Conservation (phyloP, 169 alveolate species). For the Plasmodium inui region DNA sequence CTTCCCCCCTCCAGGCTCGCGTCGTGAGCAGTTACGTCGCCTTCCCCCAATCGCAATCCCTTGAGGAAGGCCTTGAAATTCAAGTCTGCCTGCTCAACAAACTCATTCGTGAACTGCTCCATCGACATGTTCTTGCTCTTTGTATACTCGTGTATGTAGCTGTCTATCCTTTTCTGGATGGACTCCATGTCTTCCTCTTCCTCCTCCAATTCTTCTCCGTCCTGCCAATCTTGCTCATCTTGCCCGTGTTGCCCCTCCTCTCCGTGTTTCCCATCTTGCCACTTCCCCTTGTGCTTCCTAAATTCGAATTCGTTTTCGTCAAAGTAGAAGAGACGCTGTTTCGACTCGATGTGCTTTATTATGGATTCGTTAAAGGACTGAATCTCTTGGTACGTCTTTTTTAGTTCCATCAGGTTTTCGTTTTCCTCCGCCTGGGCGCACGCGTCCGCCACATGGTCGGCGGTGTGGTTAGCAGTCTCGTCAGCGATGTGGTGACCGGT, state of each 20-base stretch:
- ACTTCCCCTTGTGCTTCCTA: neutral
- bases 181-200: conserved; percentile 20
- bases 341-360: conserved; percentile 15
- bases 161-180: conserved; percentile 39
- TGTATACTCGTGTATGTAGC: conserved; percentile 21
- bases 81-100: conserved; percentile 50
- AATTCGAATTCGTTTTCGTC: neutral
- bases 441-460: neutral
- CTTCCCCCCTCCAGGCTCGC: too few species aligned
- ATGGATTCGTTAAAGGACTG: conserved; percentile 56
- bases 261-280: too few species aligned
- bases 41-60: neutral
- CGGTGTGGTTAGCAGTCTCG: neutral
- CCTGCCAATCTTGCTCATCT: too few species aligned
- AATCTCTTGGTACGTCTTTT: conserved; percentile 48
- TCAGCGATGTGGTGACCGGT: neutral
- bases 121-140: neutral
- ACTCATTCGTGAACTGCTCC: conserved; percentile 25
- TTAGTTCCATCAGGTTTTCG: conserved; percentile 53
- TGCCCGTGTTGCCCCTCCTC: neutral
- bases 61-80: conserved; percentile 24
- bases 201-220: too few species aligned
- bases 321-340: conserved; percentile 36
- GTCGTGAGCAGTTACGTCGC: neutral
- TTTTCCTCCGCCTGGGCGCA: neutral